Base-by-base conservation (phyloP, 495 filamentous ascomycete genomes). In the Astrothelium macrocarpum region DNA sequence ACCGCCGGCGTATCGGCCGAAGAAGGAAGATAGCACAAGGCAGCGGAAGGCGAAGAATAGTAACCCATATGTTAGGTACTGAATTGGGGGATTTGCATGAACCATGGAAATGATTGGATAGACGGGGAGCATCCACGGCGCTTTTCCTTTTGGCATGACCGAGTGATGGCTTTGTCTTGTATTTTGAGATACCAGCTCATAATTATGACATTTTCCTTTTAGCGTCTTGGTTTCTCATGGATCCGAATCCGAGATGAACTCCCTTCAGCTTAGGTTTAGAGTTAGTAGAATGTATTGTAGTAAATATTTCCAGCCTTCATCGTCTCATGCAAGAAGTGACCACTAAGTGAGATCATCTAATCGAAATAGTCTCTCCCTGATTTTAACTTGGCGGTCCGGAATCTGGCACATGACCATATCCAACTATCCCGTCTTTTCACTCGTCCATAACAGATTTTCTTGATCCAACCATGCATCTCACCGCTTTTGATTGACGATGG, bases 11-110 rank as follows among this genome's bases (percentile, higher is more conserved):
- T 32, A 36, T 28, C 45, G 29, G 18, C 53, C 45, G 46, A 39
- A n/a, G 46, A 56, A 34, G 28, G 32, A 56, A 25, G 62, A 59
- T 2, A 61, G 63, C 20, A 46, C 31, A 20, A 60, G 39, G 12
- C 59, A 65, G 49, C 59, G 64, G 59, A 43, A 65, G 45, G 23
- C 26, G 29, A 60, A 62, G 34, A 28, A 62, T 9, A 62, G 39
- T 29, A 39, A 62, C 26, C 34, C 34, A 5, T 39, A 46, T 29
- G n/a, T 62, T 14, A 62, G 60, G 16, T 36, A 43, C 26, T 60
- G 36, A n/a, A n/a, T n/a, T n/a, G 59, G 59, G 20, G 3, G 23
- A 10, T 10, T 60, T n/a, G 7, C 26, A 36, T 25, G 11, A 4
- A 14, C 7, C n/a, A 11, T n/a, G 12, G 10, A 28, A 11, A 29